Evolutionary conservation across 2,329 filamentous ascomycete genomes (phyloP).

Genomic region (Botrytis galanthina): DNA sequence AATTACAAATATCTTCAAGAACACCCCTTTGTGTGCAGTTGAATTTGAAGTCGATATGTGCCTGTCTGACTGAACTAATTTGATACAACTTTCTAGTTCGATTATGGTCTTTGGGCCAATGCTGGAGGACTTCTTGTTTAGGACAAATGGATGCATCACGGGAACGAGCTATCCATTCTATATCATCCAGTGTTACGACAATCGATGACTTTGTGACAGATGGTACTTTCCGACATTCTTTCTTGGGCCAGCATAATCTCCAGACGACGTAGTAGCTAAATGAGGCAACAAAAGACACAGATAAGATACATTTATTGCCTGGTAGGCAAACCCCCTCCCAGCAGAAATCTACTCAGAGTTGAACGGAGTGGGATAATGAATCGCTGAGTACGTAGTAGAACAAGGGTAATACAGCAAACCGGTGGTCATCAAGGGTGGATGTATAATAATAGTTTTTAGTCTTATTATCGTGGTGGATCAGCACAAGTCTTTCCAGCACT

Average conservation of each 20-base stretch:
- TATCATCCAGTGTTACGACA: neutral
- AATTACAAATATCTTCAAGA: conserved; percentile 12
- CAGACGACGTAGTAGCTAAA: neutral
- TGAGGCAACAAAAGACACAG: neutral
- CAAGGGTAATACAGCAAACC: neutral
- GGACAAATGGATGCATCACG: neutral
- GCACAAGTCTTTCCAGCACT: neutral
- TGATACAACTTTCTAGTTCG: neutral
- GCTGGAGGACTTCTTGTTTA: too few relatives aligned
- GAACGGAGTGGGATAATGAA: neutral
- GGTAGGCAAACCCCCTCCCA: too few relatives aligned
- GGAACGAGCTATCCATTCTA: neutral
- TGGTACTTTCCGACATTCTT: neutral
- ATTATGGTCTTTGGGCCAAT: neutral
- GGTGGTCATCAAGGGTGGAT: neutral
- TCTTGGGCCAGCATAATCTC: neutral
- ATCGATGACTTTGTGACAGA: neutral
- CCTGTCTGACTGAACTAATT: neutral
- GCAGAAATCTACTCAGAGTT: neutral
- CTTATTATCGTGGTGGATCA: neutral
- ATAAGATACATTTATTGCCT: neutral
- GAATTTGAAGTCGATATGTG: neutral
- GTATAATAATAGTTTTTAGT: neutral
- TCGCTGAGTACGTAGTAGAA: neutral
- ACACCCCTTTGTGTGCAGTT: neutral